Base-by-base conservation (phyloP, 2,329 filamentous ascomycete species). In the Plectosphaerella sp. region DNA sequence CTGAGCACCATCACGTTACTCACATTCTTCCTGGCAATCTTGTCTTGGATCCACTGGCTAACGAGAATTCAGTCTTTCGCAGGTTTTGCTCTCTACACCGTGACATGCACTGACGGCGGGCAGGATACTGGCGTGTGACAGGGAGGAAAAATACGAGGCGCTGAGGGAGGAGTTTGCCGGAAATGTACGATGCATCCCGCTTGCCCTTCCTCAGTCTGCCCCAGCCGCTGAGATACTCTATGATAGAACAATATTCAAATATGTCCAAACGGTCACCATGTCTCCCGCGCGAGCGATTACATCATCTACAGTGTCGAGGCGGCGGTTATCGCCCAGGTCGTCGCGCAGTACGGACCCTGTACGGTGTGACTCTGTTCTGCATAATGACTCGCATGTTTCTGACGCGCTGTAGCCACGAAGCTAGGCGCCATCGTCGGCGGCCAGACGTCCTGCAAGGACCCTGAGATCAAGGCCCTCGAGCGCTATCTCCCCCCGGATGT, bases 251-350 rank as follows among this genome's bases (percentile, higher is more conserved):
- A 86, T 76, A 78, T 99, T 77, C 86, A 89, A 71, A 94, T 99
- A 64, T 85, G 93, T 68, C 86, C 84, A 69, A 96, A 96, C 82
- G 95, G 95, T 63, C 92, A 97, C 75, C 82, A 93, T 69, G 94
- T 99, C 63, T 97, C 94, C 62, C 86, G 94, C 73, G 86, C 87
- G 71, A 97, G 92, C 86, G 93, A 97, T 79, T 97, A 92, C 72
- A 96, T 97, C 74, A 91, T 99, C 68, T 99, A 99, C 80, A 96
- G 89, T 72, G 94, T 99, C 71, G 93, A 97, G 73, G 94, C 94
- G 56, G 91, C 91, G 62, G 83, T 87, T 59, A 96, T 99, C 70
- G 88, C 91, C 67, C 82, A 80, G 60, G 89, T 97, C 62, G 94
- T 97, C 64, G 87, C 87, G 57, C 78, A 87, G 63, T 99, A 91